Percentiles rank a stretch among this genome's conserved stretches.
These are phyloP conservation scores for Cucurbita moschata DNA, from an alignment of 306 rosid genomes.

Conservation along the genomic window DNA sequence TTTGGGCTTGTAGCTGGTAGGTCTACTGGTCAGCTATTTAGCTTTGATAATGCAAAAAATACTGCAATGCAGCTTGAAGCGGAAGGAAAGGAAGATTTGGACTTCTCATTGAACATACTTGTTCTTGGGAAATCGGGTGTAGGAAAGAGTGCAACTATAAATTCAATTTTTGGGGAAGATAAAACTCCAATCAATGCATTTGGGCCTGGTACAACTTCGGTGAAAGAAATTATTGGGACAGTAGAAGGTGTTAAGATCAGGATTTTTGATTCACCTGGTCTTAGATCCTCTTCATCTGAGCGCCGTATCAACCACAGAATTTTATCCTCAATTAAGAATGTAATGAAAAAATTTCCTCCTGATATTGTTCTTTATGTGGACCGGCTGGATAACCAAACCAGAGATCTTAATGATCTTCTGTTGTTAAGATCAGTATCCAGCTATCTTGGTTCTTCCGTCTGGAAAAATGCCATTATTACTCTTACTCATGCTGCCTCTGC, in stretches of 20 bases:
- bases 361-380: slow-evolving; percentile 90
- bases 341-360: slow-evolving; percentile 65
- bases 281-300: slow-evolving; percentile 65
- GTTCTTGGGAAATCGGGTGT: slow-evolving; percentile 92
- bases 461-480: slow-evolving; percentile 68
- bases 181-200: slow-evolving; percentile 59
- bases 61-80: slow-evolving; percentile 65
- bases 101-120: slow-evolving; percentile 63
- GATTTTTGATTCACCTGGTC: slow-evolving; percentile 90
- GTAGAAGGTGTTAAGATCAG: slow-evolving; percentile 73
- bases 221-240: slow-evolving; percentile 65
- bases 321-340: slow-evolving; percentile 50
- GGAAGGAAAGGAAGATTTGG: slow-evolving; percentile 45
- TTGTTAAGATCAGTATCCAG: slow-evolving; percentile 50
- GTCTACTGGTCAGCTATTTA: slow-evolving; percentile 41
- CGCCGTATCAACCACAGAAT: slow-evolving; percentile 51
- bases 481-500: slow-evolving; percentile 91
- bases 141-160: slow-evolving; percentile 96
- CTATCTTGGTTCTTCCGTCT: slow-evolving; percentile 61
- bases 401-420: slow-evolving; percentile 86
- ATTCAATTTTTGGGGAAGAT: slow-evolving; percentile 81
- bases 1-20: slow-evolving; percentile 62
- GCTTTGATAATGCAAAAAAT: slow-evolving; percentile 62
- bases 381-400: slow-evolving; percentile 73
- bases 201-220: slow-evolving; percentile 66